These are phyloP conservation scores for Pseudopyrenochaeta lycopersici DNA, from an alignment of 2,329 filamentous ascomycete genomes.

Conservation along the genomic window DNA sequence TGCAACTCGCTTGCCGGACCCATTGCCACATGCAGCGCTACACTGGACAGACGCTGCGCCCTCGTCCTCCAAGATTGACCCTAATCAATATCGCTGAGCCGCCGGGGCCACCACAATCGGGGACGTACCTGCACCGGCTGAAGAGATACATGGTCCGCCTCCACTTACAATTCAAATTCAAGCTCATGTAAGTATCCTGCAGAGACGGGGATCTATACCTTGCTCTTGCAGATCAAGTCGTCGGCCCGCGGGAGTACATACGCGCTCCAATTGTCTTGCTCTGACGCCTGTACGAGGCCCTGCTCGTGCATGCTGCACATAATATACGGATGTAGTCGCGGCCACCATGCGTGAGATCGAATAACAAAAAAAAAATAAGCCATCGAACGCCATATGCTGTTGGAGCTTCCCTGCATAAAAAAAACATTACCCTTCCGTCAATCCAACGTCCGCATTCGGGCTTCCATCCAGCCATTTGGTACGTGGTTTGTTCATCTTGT, in stretches of 20 bases:
- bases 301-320: conserved; percentile 39
- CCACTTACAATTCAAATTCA: conserved; percentile 41
- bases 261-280: conserved; percentile 38
- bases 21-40: conserved; percentile 35
- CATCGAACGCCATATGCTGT: conserved; percentile 23
- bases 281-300: conserved; percentile 28
- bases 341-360: conserved; percentile 42
- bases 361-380: conserved; percentile 20
- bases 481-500: neutral
- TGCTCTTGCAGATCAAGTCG: conserved; percentile 48
- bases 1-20: conserved; percentile 27
- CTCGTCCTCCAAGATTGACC: conserved; percentile 34
- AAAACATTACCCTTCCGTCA: conserved; percentile 7
- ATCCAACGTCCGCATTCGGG: conserved; percentile 12
- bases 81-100: conserved; percentile 42
- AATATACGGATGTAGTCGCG: conserved; percentile 33
- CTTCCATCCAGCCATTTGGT: conserved; percentile 9
- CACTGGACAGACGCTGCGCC: conserved; percentile 20
- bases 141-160: conserved; percentile 43
- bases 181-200: conserved; percentile 36
- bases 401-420: conserved; percentile 32
- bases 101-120: conserved; percentile 27
- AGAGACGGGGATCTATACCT: conserved; percentile 43
- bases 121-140: conserved; percentile 48
- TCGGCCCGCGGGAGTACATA: conserved; percentile 43